Evolutionary conservation across 495 filamentous ascomycete species (phyloP).

Genomic region (Talaromyces trachyspermus): DNA sequence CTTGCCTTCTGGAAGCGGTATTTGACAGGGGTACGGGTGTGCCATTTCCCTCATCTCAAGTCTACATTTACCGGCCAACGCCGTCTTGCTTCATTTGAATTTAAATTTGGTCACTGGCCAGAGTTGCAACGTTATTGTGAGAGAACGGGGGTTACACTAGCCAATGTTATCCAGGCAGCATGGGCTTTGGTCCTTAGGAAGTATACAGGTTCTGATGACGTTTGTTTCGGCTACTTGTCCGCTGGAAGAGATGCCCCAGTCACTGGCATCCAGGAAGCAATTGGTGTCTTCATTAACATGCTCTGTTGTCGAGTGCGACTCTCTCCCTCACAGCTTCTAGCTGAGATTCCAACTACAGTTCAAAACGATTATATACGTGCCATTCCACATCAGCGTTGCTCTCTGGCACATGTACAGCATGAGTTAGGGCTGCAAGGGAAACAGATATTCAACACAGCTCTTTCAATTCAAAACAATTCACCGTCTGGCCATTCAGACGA

Average conservation of each 20-base stretch:
- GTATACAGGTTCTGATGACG: slow-evolving; percentile 44
- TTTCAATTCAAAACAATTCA: slow-evolving; percentile 46
- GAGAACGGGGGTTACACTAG: slow-evolving; percentile 38
- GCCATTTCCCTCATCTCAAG: slow-evolving; percentile 28
- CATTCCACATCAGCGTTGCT: slow-evolving; percentile 44
- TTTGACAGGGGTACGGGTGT: slow-evolving; percentile 31
- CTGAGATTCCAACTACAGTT: slow-evolving; percentile 34
- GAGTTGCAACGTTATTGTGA: slow-evolving; percentile 42
- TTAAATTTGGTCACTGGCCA: slow-evolving; percentile 31
- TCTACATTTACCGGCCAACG: slow-evolving; percentile 1
- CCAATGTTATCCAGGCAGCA: slow-evolving; percentile 44
- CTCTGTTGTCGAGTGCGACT: slow-evolving; percentile 46
- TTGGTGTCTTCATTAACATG: slow-evolving; percentile 52
- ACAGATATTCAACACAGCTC: slow-evolving; percentile 49
- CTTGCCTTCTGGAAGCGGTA: slow-evolving; percentile 42
- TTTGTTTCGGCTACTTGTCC: slow-evolving; percentile 52
- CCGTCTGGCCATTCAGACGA: slow-evolving; percentile 25
- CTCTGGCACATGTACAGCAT: slow-evolving; percentile 49
- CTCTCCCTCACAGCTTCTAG: slow-evolving; percentile 21
- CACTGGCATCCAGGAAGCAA: slow-evolving; percentile 43
- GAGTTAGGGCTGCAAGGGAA: slow-evolving; percentile 43
- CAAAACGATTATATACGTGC: slow-evolving; percentile 44
- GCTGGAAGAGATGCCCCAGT: slow-evolving; percentile 44
- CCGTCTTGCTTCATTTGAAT: slow-evolving; percentile 17
- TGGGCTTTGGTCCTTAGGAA: slow-evolving; percentile 50